phyloP scores from a whole-genome alignment of 75 land plant genomes.

The Sequoiadendron giganteum region DNA sequence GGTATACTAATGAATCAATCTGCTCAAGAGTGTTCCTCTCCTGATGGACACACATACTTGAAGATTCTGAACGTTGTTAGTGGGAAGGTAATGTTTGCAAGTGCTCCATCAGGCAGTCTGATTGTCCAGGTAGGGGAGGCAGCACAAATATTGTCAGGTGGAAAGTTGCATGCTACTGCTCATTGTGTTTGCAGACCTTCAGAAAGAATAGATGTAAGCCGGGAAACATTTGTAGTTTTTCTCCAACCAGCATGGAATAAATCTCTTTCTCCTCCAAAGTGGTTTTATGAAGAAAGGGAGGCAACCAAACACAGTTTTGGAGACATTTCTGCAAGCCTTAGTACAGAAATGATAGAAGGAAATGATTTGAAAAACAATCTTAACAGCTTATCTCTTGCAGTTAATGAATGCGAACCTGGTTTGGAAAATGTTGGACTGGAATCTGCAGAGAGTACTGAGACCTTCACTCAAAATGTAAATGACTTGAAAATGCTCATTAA shows the following conservation, averaged over 20 bases:
- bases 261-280: constrained; percentile 12
- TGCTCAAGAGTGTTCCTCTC: constrained; percentile 39
- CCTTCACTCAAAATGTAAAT: background rate
- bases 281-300: background rate
- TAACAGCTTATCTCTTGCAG: background rate
- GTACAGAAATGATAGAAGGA: background rate
- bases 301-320: background rate
- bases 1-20: background rate
- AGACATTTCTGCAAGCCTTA: constrained; percentile 14
- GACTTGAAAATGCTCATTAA: too few relatives aligned
- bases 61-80: constrained; percentile 48
- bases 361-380: background rate
- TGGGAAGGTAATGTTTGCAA: constrained; percentile 38
- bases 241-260: constrained; percentile 91
- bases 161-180: constrained; percentile 75
- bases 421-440: background rate
- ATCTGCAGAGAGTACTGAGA: background rate
- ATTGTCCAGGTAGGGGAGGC: constrained; percentile 97
- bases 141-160: constrained; percentile 85
- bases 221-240: constrained; percentile 94
- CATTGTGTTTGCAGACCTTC: constrained; percentile 76
- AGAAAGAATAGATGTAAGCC: constrained; percentile 46
- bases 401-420: background rate
- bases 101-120: constrained; percentile 57
- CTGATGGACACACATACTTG: constrained; percentile 59